Evolutionary conservation across 2,329 filamentous ascomycete species (phyloP).

Genomic region (Endoconidiophora laricicola): DNA sequence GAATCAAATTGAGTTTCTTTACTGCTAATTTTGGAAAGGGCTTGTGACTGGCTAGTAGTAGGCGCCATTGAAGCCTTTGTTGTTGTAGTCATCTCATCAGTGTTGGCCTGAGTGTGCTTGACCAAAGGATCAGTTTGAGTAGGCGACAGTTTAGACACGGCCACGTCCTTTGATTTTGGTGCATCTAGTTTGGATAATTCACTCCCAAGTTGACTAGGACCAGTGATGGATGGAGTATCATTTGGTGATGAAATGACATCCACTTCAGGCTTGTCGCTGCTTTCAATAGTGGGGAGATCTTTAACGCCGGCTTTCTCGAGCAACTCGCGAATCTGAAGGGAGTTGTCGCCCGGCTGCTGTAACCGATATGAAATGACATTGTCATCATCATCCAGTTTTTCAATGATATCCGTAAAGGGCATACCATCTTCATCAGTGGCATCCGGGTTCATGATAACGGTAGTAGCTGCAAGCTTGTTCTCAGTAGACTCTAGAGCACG

Average conservation of each 20-base stretch:
- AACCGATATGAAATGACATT: constrained; percentile 58
- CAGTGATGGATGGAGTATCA: not conserved
- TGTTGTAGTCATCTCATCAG: constrained; percentile 16
- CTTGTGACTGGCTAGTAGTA: constrained; percentile 27
- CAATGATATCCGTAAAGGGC: constrained; percentile 77
- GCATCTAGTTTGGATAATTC: not conserved
- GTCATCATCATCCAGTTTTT: constrained; percentile 80
- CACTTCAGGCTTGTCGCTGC: not conserved
- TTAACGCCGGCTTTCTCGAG: constrained; percentile 61
- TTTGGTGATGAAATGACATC: not conserved
- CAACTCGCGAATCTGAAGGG: constrained; percentile 52
- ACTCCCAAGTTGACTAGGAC: not conserved
- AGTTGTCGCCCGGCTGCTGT: constrained; percentile 49
- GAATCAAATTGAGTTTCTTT: constrained; percentile 14
- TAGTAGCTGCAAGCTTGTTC: constrained; percentile 30
- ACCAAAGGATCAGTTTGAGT: constrained; percentile 23
- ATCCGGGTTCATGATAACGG: constrained; percentile 13
- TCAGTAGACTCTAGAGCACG: constrained; percentile 42
- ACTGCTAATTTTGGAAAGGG: no score
- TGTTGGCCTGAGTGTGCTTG: constrained; percentile 35
- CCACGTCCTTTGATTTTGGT: not conserved
- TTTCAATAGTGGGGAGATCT: not conserved
- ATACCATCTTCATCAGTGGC: constrained; percentile 24
- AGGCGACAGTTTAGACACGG: constrained; percentile 1
- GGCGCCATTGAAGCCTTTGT: constrained; percentile 18